Percentiles rank a stretch among this genome's conserved stretches.
Conservation (phyloP, 345 rosid species). For the Geranium rotundifolium region DNA sequence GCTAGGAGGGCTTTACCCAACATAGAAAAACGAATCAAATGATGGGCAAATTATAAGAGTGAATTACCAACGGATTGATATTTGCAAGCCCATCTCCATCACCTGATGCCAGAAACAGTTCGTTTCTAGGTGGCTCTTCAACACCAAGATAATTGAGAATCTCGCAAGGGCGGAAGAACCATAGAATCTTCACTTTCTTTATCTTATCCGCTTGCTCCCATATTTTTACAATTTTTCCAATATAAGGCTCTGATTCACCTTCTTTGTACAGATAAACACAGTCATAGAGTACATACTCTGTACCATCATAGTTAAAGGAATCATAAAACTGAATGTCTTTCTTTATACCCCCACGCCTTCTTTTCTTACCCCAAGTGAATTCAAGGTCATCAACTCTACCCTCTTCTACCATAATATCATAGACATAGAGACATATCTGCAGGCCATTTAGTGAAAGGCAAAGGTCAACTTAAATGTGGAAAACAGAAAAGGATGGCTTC, state of each 20-base stretch:
- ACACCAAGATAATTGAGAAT: conserved; percentile 31
- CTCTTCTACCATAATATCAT: conserved; percentile 41
- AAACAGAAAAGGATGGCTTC: too few relatives aligned
- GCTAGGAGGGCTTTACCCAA: not conserved
- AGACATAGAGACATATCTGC: not conserved
- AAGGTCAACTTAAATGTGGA: too few relatives aligned
- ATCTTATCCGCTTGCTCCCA: conserved; percentile 48
- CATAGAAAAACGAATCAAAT: not conserved
- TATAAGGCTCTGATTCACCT: conserved; percentile 40
- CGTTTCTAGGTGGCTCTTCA: conserved; percentile 33
- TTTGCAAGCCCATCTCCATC: conserved; percentile 64
- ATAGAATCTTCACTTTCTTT: conserved; percentile 55
- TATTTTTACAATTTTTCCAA: conserved; percentile 63
- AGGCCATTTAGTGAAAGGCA: too few relatives aligned
- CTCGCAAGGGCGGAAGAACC: conserved; percentile 74
- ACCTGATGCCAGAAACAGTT: conserved; percentile 76
- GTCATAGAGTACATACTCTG: conserved; percentile 57
- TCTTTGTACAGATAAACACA: conserved; percentile 40
- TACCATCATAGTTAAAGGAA: conserved; percentile 59
- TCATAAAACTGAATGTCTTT: conserved; percentile 56
- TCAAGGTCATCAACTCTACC: conserved; percentile 27
- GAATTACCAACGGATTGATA: conserved; percentile 67
- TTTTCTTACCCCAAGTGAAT: conserved; percentile 68
- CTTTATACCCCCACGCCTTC: conserved; percentile 47
- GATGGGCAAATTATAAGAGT: not conserved